These are phyloP conservation scores for Cornus suecica DNA, from an alignment of 148 eudicot species.

Conservation along the genomic window DNA sequence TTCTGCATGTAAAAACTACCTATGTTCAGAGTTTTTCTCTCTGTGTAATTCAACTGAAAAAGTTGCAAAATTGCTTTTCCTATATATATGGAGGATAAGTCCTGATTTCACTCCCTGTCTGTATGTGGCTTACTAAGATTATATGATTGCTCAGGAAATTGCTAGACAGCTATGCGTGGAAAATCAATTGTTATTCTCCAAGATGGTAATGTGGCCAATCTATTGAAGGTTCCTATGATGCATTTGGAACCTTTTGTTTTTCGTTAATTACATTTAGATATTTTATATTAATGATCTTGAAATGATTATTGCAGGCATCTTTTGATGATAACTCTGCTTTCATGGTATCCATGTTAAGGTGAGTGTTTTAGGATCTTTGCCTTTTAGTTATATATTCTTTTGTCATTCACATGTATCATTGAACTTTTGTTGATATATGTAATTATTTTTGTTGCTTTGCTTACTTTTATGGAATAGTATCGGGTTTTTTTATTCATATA, in stretches of 20 bases:
- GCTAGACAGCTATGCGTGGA: conserved; percentile 81
- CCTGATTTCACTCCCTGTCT: neutral
- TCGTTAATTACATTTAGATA: neutral
- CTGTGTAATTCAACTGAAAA: neutral
- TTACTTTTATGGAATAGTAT: neutral
- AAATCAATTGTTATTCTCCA: conserved; percentile 69
- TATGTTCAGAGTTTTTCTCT: neutral
- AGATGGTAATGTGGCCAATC: conserved; percentile 60
- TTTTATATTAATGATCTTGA: conserved; percentile 7
- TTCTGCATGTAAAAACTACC: neutral
- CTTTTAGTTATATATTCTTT: neutral
- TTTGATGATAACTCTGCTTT: conserved; percentile 91
- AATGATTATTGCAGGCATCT: conserved; percentile 61
- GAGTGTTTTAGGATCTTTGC: conserved; percentile 17
- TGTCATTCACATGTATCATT: neutral
- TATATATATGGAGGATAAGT: neutral
- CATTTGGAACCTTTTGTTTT: conserved; percentile 5
- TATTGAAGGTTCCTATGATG: conserved; percentile 8
- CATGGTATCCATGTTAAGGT: conserved; percentile 83
- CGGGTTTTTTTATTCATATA: neutral
- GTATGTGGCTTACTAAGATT: conserved; percentile 9
- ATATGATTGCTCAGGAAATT: conserved; percentile 55
- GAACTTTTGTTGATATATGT: neutral
- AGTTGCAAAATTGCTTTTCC: neutral
- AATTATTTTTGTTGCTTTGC: neutral